Evolutionary conservation across 2,329 filamentous ascomycete species (phyloP).

Genomic region (Cladosporium sp.): DNA sequence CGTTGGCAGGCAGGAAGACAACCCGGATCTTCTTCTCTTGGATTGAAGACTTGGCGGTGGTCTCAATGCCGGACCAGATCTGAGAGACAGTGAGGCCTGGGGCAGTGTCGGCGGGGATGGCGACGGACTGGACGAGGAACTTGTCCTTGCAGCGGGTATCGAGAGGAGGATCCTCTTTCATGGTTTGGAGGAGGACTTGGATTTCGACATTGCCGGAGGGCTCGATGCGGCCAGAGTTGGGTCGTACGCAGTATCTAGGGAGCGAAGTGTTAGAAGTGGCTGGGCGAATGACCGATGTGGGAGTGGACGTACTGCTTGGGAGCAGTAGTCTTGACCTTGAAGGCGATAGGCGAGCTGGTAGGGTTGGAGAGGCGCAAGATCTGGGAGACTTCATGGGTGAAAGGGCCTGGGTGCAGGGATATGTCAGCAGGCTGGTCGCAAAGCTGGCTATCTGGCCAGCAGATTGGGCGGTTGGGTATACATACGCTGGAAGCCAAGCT

Average conservation of each 20-base stretch:
- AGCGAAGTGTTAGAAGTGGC: background rate
- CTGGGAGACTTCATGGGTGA: conserved; percentile 62
- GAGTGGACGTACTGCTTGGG: conserved; percentile 82
- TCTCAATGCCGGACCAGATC: conserved; percentile 74
- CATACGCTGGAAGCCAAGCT: conserved; percentile 92
- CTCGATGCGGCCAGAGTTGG: conserved; percentile 94
- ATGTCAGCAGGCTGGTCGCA: conserved; percentile 1
- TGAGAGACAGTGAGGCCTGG: conserved; percentile 76
- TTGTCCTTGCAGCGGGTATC: conserved; percentile 95
- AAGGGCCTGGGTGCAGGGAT: conserved; percentile 48
- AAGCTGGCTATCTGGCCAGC: conserved; percentile 3
- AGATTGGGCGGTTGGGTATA: conserved; percentile 20
- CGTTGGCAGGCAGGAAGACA: conserved; percentile 68
- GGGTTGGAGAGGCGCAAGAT: conserved; percentile 56
- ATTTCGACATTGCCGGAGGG: conserved; percentile 87
- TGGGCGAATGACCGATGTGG: background rate
- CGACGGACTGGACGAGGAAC: conserved; percentile 91
- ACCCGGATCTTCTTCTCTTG: conserved; percentile 96
- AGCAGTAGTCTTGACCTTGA: conserved; percentile 95
- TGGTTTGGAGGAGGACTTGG: conserved; percentile 93
- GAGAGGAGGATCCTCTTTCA: conserved; percentile 86
- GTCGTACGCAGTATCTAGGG: conserved; percentile 88
- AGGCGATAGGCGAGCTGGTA: conserved; percentile 56
- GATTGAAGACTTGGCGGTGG: conserved; percentile 69
- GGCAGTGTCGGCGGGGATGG: conserved; percentile 70